A percentile compares a stretch with the other conserved stretches of the same genome.
Evolutionary conservation across 2,329 filamentous ascomycete genomes (phyloP).

Genomic region (Alternaria novae-zelandiae): DNA sequence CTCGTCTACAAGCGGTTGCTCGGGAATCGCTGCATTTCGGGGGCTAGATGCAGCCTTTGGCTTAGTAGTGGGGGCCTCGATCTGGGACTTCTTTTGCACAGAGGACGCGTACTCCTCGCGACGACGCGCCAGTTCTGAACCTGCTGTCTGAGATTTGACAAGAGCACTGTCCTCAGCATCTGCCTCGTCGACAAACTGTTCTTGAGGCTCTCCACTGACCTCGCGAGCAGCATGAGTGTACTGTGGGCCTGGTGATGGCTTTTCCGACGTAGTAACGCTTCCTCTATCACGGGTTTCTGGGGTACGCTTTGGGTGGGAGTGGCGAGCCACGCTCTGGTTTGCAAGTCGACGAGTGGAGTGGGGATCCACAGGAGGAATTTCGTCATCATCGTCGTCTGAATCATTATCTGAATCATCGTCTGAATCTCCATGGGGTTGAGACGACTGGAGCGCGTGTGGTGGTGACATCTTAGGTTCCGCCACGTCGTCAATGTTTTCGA

Average conservation of each 20-base stretch:
- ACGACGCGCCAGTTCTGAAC: slow-evolving; percentile 10
- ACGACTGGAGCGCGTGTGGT: not conserved
- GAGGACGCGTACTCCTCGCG: slow-evolving; percentile 8
- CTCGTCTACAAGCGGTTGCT: not conserved
- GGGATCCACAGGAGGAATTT: not conserved
- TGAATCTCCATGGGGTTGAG: not conserved
- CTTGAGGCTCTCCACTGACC: not conserved
- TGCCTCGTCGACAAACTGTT: not conserved
- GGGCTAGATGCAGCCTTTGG: not conserved
- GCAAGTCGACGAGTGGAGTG: not conserved
- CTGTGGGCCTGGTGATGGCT: not conserved
- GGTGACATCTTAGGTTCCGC: not conserved
- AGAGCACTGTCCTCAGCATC: not conserved
- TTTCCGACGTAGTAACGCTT: not conserved
- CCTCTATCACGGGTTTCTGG: not conserved
- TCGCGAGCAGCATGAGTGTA: not conserved
- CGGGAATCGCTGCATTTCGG: not conserved
- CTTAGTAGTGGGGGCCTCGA: not conserved
- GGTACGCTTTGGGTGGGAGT: not conserved
- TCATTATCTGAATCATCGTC: not conserved
- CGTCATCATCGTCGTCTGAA: not conserved
- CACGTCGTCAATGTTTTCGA: not conserved
- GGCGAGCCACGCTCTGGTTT: not conserved
- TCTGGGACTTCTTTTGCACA: not conserved
- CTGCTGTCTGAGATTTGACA: not conserved